Base-by-base conservation (phyloP, 2,329 filamentous ascomycete genomes). In the Dothistroma septosporum region DNA sequence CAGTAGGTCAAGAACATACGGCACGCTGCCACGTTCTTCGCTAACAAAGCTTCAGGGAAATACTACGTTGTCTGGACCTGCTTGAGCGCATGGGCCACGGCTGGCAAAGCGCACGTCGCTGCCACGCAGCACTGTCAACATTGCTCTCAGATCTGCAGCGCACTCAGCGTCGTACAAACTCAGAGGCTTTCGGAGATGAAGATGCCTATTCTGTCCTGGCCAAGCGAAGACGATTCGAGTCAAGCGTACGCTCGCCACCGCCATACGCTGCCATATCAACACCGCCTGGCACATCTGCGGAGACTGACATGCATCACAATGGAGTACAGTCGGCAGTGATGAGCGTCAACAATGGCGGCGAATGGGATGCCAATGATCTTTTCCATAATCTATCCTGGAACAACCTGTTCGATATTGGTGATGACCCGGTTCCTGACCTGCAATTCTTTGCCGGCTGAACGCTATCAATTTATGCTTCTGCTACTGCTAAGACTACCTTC, bases 361-460 rank as follows among this genome's bases (percentile, higher is more conserved):
- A 62, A 48, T 63, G 65, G 64, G 60, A 66, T 32, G 60, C 63
- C 46, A 64, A 65, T 46, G 65, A 67, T 55, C 63, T 67, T 57
- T 67, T 67, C 21, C 60, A 59, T 31, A 61, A 67, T 53, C 37
- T 66, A 5, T 63, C 60, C 14, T 67, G 65, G 65, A 64, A 67
- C 48, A 67, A 64, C 28, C 55, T 67, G 3, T 66, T 67, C 37
- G 64, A 67, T n/a, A 63, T 66, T 53, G 57, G 60, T 4, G 58
- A 64, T 19, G 60, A 61, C 16, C 41, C 16, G 9, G 5, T n/a
- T n/a, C 41, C 41, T 44, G 41, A 44, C n/a, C 41, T 44, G 14
- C 41, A 44, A n/a, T 19, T 44, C 41, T 44, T 44, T 9, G 41
- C 41, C 41, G 16, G 14, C 41, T 44, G 41, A 44, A 19, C 1